phyloP scores from a whole-genome alignment of 2,329 filamentous ascomycete genomes.

The Beauveria sp. region DNA sequence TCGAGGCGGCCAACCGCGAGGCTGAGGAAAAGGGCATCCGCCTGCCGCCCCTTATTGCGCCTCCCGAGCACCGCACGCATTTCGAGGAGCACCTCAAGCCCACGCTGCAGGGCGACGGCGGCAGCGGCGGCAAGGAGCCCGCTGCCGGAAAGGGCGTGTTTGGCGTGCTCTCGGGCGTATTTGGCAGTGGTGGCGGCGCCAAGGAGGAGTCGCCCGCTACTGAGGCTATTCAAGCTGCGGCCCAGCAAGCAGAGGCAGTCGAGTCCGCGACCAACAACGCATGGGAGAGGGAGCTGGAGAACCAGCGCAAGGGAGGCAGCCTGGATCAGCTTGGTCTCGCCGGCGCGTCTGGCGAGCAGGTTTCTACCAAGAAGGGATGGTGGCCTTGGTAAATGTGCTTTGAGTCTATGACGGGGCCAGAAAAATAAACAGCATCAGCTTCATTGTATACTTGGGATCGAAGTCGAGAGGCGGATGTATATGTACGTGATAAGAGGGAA shows the following conservation, averaged over 20 bases:
- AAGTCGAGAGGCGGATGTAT: neutral
- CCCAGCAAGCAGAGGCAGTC: slow-evolving; percentile 17
- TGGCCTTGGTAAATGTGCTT: slow-evolving; percentile 29
- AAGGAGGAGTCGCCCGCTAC: slow-evolving; percentile 11
- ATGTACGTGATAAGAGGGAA: slow-evolving; percentile 5
- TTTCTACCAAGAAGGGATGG: slow-evolving; percentile 40
- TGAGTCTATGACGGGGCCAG: neutral
- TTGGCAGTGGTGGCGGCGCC: slow-evolving; percentile 18
- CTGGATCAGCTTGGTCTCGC: slow-evolving; percentile 42
- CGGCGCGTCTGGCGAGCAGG: slow-evolving; percentile 17
- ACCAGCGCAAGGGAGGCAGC: slow-evolving; percentile 41
- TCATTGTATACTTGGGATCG: slow-evolving; percentile 2
- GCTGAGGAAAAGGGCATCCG: slow-evolving; percentile 38
- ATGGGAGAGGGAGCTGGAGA: slow-evolving; percentile 42
- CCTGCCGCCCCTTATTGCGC: slow-evolving; percentile 43
- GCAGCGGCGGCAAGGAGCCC: slow-evolving; percentile 14
- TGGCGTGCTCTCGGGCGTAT: slow-evolving; percentile 25
- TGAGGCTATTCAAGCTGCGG: neutral
- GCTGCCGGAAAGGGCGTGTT: slow-evolving; percentile 28
- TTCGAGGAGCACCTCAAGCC: slow-evolving; percentile 29
- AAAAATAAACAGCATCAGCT: slow-evolving; percentile 10
- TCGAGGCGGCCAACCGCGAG: slow-evolving; percentile 47
- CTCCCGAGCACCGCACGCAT: slow-evolving; percentile 32
- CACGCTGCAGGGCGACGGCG: slow-evolving; percentile 19
- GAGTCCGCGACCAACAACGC: slow-evolving; percentile 34